A percentile compares a stretch with the other conserved stretches of the same genome.
Evolutionary conservation across 1,139 yeast species (phyloP).

Genomic region (Kurtzmaniella natalensis): DNA sequence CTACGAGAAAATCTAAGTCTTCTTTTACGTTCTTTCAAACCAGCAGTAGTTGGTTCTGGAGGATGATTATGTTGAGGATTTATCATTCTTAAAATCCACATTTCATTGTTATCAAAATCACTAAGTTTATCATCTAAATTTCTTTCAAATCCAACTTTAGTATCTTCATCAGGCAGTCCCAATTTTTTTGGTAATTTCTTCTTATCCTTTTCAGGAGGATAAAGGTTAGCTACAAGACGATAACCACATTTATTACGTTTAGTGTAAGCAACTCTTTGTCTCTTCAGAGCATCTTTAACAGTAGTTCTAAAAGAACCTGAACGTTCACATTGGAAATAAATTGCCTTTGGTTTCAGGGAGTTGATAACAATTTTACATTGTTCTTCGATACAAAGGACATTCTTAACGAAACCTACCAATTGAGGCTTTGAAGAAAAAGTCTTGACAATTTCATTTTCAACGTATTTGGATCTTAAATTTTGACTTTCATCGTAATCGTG

Average conservation of each 20-base stretch:
- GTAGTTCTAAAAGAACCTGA: slow-evolving; percentile 47
- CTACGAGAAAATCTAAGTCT: slow-evolving; percentile 39
- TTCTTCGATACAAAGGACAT: slow-evolving; percentile 39
- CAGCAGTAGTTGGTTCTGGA: slow-evolving; percentile 35
- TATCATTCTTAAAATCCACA: slow-evolving; percentile 50
- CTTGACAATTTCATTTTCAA: slow-evolving; percentile 44
- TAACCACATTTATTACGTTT: slow-evolving; percentile 48
- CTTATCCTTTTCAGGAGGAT: slow-evolving; percentile 40
- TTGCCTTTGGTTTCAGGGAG: slow-evolving; percentile 48
- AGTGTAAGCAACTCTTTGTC: slow-evolving; percentile 51
- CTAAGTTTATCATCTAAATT: slow-evolving; percentile 23
- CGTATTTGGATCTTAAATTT: slow-evolving; percentile 22
- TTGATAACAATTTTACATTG: slow-evolving; percentile 47
- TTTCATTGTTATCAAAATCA: slow-evolving; percentile 24
- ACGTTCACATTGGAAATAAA: slow-evolving; percentile 48
- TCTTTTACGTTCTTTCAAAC: slow-evolving; percentile 22
- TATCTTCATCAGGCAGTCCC: slow-evolving; percentile 9
- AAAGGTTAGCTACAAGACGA: slow-evolving; percentile 45
- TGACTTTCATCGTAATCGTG: slow-evolving; percentile 10
- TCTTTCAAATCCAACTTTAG: slow-evolving; percentile 16
- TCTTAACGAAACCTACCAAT: slow-evolving; percentile 41
- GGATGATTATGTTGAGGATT: slow-evolving; percentile 46
- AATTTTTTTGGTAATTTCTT: slow-evolving; percentile 21
- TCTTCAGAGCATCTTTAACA: slow-evolving; percentile 42
- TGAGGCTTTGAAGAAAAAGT: slow-evolving; percentile 40